Evolutionary conservation across 805 yeast genomes (phyloP).

Genomic region (Ogataea ramenticola): DNA sequence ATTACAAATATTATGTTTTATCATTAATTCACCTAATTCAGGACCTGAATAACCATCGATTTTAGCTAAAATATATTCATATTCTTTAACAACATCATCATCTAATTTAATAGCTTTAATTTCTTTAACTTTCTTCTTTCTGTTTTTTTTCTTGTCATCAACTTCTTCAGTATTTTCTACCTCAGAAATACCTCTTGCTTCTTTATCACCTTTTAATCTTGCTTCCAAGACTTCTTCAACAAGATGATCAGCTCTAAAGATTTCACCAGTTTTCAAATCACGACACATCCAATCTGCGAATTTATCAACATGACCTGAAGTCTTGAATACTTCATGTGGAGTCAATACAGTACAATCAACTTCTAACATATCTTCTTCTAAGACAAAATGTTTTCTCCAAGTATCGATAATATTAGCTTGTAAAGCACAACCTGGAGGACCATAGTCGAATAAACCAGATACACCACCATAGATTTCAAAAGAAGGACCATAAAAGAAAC

Average conservation of each 20-base stretch:
- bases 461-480: conserved; percentile 98
- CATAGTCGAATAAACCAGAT: conserved; percentile 94
- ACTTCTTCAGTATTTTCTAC: conserved; percentile 69
- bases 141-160: conserved; percentile 74
- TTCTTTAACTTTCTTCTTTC: conserved; percentile 94
- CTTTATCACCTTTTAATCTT: conserved; percentile 93
- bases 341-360: conserved; percentile 98
- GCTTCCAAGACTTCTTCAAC: conserved; percentile 97
- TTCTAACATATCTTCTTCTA: conserved; percentile 98
- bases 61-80: conserved; percentile 81
- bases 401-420: conserved; percentile 92
- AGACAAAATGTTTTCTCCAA: conserved; percentile 96
- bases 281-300: conserved; percentile 99
- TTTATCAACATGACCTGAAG: conserved; percentile 98
- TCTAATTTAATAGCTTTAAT: conserved; percentile 83
- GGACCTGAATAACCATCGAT: conserved; percentile 95
- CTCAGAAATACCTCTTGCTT: conserved; percentile 81
- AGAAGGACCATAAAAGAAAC: conserved; percentile 96
- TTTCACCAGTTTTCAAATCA: conserved; percentile 93
- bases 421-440: conserved; percentile 99
- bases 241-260: conserved; percentile 96
- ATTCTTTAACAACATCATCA: conserved; percentile 71
- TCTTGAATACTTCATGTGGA: conserved; percentile 94
- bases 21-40: conserved; percentile 84
- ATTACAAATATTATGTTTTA: conserved; percentile 75